phyloP scores from a whole-genome alignment of 2,329 filamentous ascomycete species.

The Fragosphaeria purpurea region DNA sequence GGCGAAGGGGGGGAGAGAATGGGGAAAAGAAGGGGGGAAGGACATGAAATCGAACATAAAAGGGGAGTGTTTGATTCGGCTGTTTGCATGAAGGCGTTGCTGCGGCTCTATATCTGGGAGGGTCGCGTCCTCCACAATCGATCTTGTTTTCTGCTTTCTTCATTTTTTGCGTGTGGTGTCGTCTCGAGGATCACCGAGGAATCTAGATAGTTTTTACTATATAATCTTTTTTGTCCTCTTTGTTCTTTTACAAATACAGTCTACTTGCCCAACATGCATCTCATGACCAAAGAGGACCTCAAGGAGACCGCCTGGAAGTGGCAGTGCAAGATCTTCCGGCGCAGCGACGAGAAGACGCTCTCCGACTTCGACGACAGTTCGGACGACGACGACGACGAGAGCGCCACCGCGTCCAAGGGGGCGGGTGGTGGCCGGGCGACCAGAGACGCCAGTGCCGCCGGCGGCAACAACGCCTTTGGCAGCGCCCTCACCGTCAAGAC shows the following conservation, averaged over 20 bases:
- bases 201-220: neutral
- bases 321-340: constrained; percentile 16
- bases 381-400: neutral
- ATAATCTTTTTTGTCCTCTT: neutral
- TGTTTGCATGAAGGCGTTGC: too few species aligned
- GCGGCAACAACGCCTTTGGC: constrained; percentile 10
- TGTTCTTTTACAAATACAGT: neutral
- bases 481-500: constrained; percentile 23
- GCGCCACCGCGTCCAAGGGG: neutral
- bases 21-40: too few species aligned
- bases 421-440: neutral
- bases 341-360: constrained; percentile 15
- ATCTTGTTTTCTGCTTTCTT: too few species aligned
- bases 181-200: too few species aligned
- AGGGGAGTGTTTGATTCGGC: too few species aligned
- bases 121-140: too few species aligned
- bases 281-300: constrained; percentile 2
- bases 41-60: too few species aligned
- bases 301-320: constrained; percentile 14
- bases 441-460: neutral
- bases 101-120: too few species aligned
- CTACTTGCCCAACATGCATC: neutral
- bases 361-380: constrained; percentile 13
- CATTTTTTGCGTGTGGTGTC: too few species aligned
- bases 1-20: too few species aligned